Base-by-base conservation (phyloP, 768 basidiomycete genomes). In the Boletus huronensis region DNA sequence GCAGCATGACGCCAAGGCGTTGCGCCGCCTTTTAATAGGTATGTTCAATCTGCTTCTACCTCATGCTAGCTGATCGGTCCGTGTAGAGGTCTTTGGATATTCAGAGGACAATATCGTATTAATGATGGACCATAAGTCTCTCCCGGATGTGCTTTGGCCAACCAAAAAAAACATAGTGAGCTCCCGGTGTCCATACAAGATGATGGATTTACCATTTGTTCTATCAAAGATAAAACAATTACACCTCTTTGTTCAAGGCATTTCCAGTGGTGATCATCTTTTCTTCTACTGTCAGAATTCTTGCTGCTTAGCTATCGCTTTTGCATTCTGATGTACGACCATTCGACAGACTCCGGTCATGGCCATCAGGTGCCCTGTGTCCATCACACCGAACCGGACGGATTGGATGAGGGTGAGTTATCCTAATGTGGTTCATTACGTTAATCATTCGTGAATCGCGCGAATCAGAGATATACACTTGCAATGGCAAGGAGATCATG, bases 251-350 rank as follows among this genome's bases (percentile, higher is more conserved):
- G 78, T 82, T 0, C 56, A 66, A 29, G 78, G 66, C 34, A 77
- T 76, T 9, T 65, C 71, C 17, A 56, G 75, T 3, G 79, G 79
- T 0, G 83, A 84, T 55, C 75, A 65, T 2, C 79, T 82, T 58
- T 80, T 83, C 55, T 82, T 85, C 53, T 81, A 82, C 41, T 85
- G 82, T 84, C 50, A 53, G 77, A 19, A 5, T 16, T 13, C 1
- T 25, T 39, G 2, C 28, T 26, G 5, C 14, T 1, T 21, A 7
- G 5, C 3, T 5, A 17, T 17, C 19, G 7, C 23, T 17, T n/a
- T n/a, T n/a, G 6, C 17, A n/a, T 40, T 28, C 49, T 54, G 28
- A 61, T 16, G 29, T 26, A 23, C 3, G 14, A 13, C 19, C 6
- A n/a, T 28, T 35, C n/a, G 26, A 49, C 53, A 79, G 78, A 79